Conservation (phyloP, 2,329 filamentous ascomycete genomes). For the Coniochaeta sp. region DNA sequence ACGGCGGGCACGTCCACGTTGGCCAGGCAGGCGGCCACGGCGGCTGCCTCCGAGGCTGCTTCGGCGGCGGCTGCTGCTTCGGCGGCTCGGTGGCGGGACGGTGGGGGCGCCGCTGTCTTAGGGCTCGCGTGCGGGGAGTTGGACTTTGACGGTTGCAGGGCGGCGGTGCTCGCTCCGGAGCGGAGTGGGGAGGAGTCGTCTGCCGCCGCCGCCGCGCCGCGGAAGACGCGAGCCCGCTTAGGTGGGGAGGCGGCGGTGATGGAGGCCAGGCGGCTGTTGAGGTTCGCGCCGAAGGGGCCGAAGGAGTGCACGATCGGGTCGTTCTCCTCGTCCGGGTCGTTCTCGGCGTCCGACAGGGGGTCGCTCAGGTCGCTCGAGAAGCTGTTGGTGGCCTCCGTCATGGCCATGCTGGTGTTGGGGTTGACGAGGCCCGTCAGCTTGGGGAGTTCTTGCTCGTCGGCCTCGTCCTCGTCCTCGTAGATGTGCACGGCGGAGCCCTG, state of each 20-base stretch:
- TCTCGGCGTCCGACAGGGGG: conserved; percentile 39
- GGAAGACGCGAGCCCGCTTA: conserved; percentile 7
- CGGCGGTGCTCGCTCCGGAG: background rate
- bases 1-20: conserved; percentile 39
- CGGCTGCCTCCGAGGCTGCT: conserved; percentile 14
- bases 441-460: conserved; percentile 43
- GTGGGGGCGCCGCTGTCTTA: conserved; percentile 4
- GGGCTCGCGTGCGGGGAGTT: conserved; percentile 3
- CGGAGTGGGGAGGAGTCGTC: conserved; percentile 5
- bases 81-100: conserved; percentile 4
- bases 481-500: conserved; percentile 49
- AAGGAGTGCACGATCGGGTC: conserved; percentile 91
- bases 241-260: conserved; percentile 48
- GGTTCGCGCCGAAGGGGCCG: conserved; percentile 79
- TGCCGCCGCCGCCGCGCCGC: conserved; percentile 5
- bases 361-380: conserved; percentile 53
- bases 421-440: conserved; percentile 17
- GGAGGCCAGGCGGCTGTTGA: conserved; percentile 74
- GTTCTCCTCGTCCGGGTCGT: conserved; percentile 86
- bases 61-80: conserved; percentile 21
- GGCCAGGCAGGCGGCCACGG: conserved; percentile 20
- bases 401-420: conserved; percentile 33
- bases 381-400: conserved; percentile 42
- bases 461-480: conserved; percentile 64
- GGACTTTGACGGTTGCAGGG: conserved; percentile 1